These are phyloP conservation scores for Debaryomyces psychrophilus DNA, from an alignment of 1,139 yeast genomes.

Conservation along the genomic window DNA sequence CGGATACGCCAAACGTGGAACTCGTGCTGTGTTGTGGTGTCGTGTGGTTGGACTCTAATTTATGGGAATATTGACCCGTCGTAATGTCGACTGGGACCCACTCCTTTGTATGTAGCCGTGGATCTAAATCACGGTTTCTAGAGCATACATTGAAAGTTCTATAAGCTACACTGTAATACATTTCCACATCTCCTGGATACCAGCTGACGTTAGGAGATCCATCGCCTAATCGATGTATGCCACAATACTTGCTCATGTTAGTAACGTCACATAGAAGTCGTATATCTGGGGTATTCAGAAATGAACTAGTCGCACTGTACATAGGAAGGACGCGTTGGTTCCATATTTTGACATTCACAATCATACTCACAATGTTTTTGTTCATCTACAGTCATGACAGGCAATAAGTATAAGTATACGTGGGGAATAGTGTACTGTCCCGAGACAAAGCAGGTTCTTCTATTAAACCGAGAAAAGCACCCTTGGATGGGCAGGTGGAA, in stretches of 20 bases:
- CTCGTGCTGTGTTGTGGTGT: background rate
- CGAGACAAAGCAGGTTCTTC: conserved; percentile 36
- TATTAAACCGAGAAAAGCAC: conserved; percentile 45
- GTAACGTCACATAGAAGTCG: background rate
- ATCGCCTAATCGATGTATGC: no score
- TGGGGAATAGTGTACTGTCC: conserved; percentile 42
- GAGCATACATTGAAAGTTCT: no score
- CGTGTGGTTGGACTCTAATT: background rate
- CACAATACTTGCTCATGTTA: no score
- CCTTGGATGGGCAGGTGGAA: conserved; percentile 61
- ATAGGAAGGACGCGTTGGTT: conserved; percentile 2
- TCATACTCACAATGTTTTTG: no score
- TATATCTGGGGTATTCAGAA: background rate
- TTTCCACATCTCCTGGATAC: no score
- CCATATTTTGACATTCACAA: background rate
- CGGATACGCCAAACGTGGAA: no score
- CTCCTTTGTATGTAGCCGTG: no score
- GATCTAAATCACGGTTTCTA: no score
- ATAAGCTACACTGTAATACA: background rate
- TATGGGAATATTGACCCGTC: background rate
- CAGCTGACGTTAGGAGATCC: no score
- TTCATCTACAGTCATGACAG: conserved; percentile 7
- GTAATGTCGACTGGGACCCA: no score
- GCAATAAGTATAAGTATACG: conserved; percentile 32
- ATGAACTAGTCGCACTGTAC: background rate